These are phyloP conservation scores for Taiozyma sp. DNA, from an alignment of 1,139 yeast genomes.

Conservation along the genomic window DNA sequence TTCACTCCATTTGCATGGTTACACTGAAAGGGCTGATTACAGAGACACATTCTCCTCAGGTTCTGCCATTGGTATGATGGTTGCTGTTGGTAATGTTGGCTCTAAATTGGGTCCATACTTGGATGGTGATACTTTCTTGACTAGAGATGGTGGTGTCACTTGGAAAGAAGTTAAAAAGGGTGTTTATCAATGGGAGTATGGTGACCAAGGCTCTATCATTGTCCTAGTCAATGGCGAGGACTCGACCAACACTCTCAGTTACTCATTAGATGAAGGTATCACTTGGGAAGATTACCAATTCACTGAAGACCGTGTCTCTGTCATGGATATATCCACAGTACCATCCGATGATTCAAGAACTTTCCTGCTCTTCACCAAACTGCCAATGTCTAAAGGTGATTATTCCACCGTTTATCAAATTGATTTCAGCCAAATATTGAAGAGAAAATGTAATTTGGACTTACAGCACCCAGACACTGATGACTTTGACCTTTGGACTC, in stretches of 20 bases:
- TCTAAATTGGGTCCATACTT: constrained; percentile 44
- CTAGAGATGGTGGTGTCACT: constrained; percentile 84
- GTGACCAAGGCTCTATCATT: constrained; percentile 91
- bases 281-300: constrained; percentile 72
- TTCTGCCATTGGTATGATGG: constrained; percentile 83
- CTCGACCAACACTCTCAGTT: constrained; percentile 54
- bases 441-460: constrained; percentile 68
- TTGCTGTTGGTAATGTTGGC: constrained; percentile 93
- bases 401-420: constrained; percentile 46
- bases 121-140: constrained; percentile 65
- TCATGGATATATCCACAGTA: constrained; percentile 80
- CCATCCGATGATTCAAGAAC: constrained; percentile 86
- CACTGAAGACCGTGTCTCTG: constrained; percentile 47
- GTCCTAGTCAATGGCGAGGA: constrained; percentile 62
- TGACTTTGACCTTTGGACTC: constrained; percentile 71
- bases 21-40: constrained; percentile 77
- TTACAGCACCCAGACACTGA: constrained; percentile 51
- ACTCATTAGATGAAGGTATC: constrained; percentile 77
- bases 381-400: constrained; percentile 35
- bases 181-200: constrained; percentile 88
- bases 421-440: constrained; percentile 64
- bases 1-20: constrained; percentile 85
- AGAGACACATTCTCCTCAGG: constrained; percentile 87
- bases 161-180: constrained; percentile 84
- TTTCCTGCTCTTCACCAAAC: constrained; percentile 51